These are phyloP conservation scores for Populus hybrid DNA, from an alignment of 441 rosid genomes.

Conservation along the genomic window DNA sequence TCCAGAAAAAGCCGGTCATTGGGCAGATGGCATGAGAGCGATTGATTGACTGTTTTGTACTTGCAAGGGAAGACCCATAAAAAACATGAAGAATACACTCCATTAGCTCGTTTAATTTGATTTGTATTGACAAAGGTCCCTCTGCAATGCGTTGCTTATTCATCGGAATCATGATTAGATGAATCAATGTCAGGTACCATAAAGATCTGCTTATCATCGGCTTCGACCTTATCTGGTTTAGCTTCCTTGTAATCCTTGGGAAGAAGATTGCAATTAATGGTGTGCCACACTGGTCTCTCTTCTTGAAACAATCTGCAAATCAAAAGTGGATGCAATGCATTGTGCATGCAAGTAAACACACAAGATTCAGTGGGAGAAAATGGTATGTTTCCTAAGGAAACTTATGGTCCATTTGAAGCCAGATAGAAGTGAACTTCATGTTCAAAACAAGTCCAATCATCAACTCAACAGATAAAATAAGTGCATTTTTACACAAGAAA, in stretches of 20 bases:
- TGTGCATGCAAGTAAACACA: not conserved
- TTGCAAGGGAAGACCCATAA: not conserved
- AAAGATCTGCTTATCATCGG: constrained; percentile 33
- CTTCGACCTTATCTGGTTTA: constrained; percentile 34
- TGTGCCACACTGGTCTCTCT: constrained; percentile 87
- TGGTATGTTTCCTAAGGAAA: not conserved
- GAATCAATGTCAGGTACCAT: constrained; percentile 43
- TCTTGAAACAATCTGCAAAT: constrained; percentile 73
- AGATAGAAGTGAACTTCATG: not conserved
- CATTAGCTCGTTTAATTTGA: not conserved
- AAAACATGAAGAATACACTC: not conserved
- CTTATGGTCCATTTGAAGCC: not conserved
- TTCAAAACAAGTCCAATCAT: not conserved
- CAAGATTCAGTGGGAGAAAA: not conserved
- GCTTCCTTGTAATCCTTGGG: constrained; percentile 41
- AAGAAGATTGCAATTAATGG: constrained; percentile 73
- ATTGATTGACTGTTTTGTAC: not conserved
- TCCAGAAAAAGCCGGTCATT: not conserved
- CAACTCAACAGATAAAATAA: not conserved
- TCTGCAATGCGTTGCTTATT: constrained; percentile 10
- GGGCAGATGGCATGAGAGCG: not conserved
- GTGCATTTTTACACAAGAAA: not conserved
- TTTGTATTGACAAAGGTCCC: not conserved
- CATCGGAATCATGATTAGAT: constrained; percentile 25
- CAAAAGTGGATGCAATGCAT: constrained; percentile 39